These are phyloP conservation scores for Acanthamoeba triangularis DNA, from an alignment of 208 protist genomes.

Conservation along the genomic window DNA sequence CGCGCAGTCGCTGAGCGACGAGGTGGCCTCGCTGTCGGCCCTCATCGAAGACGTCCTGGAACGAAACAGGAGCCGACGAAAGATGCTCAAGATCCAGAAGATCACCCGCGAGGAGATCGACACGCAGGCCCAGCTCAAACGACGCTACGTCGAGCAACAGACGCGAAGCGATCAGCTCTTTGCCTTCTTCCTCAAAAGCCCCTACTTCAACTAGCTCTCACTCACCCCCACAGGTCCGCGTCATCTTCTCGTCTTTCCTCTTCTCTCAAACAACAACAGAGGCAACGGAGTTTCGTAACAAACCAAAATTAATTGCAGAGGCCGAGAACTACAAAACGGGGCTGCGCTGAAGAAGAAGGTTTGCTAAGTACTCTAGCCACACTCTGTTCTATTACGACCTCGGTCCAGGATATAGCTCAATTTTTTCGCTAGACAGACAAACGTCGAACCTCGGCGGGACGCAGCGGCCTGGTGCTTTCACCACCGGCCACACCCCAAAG, in stretches of 20 bases:
- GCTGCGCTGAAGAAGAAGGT: not conserved
- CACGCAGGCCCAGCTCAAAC: not conserved
- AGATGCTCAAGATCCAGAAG: constrained; percentile 52
- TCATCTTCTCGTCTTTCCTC: too few relatives aligned
- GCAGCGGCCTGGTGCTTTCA: not conserved
- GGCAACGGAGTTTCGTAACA: not conserved
- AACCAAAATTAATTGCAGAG: not conserved
- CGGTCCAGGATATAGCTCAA: constrained; percentile 45
- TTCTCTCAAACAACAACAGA: too few relatives aligned
- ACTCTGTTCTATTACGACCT: constrained; percentile 52
- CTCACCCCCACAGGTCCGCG: too few relatives aligned
- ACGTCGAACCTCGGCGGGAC: not conserved
- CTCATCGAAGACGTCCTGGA: not conserved
- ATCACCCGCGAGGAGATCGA: constrained; percentile 59
- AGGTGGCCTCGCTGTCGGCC: not conserved
- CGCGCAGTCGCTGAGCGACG: not conserved
- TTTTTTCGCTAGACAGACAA: constrained; percentile 53
- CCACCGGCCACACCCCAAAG: not conserved
- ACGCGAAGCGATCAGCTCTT: not conserved
- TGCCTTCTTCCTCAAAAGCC: not conserved
- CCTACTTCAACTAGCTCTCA: not conserved
- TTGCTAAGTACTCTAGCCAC: constrained; percentile 26
- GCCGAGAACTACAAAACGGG: too few relatives aligned
- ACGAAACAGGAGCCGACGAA: not conserved
- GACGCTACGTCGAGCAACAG: not conserved